phyloP scores from a whole-genome alignment of 331 rosid species.

The Rosa hybrid region DNA sequence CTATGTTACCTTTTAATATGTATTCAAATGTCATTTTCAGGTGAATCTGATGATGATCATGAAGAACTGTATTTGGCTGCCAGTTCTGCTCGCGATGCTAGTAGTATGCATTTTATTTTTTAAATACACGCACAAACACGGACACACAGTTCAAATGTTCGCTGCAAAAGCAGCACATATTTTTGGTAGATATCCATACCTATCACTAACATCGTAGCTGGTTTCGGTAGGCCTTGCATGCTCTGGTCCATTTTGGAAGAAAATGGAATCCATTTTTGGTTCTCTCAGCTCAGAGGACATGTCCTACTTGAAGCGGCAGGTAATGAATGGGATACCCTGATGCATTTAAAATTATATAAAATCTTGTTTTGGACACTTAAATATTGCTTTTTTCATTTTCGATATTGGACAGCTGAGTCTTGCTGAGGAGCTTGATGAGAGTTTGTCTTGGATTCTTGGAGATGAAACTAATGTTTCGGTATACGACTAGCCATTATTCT shows the following conservation, averaged over 20 bases:
- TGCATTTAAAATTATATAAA: conserved; percentile 17
- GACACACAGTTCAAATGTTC: background rate
- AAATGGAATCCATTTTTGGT: conserved; percentile 68
- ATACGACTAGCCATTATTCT: conserved; percentile 5
- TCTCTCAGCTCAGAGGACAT: conserved; percentile 62
- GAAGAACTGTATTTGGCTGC: conserved; percentile 78
- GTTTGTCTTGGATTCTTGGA: conserved; percentile 58
- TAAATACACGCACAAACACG: background rate
- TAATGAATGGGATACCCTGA: conserved; percentile 36
- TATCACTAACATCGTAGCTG: conserved; percentile 30
- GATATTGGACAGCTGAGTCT: conserved; percentile 55
- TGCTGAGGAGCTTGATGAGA: conserved; percentile 62
- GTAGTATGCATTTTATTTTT: conserved; percentile 57
- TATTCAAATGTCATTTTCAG: conserved; percentile 42
- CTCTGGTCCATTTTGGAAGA: conserved; percentile 77
- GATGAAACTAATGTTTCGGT: conserved; percentile 58
- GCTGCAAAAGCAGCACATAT: conserved; percentile 15
- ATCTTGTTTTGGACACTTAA: conserved; percentile 22
- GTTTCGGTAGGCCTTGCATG: conserved; percentile 63
- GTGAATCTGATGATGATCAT: conserved; percentile 77
- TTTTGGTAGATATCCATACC: conserved; percentile 16
- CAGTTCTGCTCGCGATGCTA: conserved; percentile 62
- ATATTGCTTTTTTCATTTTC: background rate
- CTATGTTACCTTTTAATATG: background rate
- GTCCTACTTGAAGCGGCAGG: conserved; percentile 79